Evolutionary conservation across 306 rosid species (phyloP), one percentile per base, ranked within the genome.

Genomic region (Canavalia ensiformis): DNA sequence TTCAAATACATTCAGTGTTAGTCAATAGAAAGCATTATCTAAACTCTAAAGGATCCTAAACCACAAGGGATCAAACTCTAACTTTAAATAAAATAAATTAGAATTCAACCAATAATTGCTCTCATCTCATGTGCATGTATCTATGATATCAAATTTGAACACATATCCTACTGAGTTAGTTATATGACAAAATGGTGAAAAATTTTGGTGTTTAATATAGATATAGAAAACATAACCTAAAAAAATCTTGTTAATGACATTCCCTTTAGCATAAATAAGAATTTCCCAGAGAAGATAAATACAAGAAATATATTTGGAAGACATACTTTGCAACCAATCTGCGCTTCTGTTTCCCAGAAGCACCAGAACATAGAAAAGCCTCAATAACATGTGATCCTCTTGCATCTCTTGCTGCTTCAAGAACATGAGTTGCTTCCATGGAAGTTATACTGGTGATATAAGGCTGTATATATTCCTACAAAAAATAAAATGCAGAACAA

Each of bases 361-460:
- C 90, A 68, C 87, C 89, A 7, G 97, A 96, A 85, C 87, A 75
- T 68, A 92, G 85, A 86, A 96, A 93, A 75, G 97, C 90, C 87
- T 96, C 98, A 77, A 93, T 77, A 67, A 92, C 98, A 78, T 84
- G 98, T 56, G 98, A 86, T 78, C 98, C 99, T 54, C 81, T 84
- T 28, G 86, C 46, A 83, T 92, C 90, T 80, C 81, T 88, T 74
- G 90, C 97, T 41, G 84, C 84, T 87, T 92, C 90, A 57, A 96
- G 89, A 62, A 93, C 82, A 57, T 81, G 88, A 58, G 83, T 83
- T 41, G 87, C 89, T 71, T 90, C 89, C 91, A 92, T 75, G 52
- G 90, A 85, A 35, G 91, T 86, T 58, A 93, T 92, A 76, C 98
- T 90, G 25, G 52, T 85, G 62, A 90, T 81, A 75, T 62, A 96